Evolutionary conservation across 805 yeast genomes (phyloP), one percentile per base, ranked within the genome.

Genomic region (Myxozyma melibiosi): DNA sequence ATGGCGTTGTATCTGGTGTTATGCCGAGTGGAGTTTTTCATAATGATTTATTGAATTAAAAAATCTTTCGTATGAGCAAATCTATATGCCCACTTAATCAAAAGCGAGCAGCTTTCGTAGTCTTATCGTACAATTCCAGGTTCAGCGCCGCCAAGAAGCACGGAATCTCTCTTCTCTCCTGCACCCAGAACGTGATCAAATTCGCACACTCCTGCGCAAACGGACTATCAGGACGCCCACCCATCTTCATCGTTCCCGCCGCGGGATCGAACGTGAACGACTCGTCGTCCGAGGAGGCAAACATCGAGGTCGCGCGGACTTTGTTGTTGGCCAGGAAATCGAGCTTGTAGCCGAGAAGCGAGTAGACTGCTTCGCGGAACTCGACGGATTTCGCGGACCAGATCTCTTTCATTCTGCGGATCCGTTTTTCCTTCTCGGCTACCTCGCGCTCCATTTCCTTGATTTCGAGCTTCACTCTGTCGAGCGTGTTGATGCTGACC

Each of bases 61-160:
- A n/a, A 7, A 5, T 24, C 20, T 3, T 24, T 39, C 24, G 9
- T 7, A 7, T 22, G 2, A 22, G 16, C 24, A 24, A 4, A 27
- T 8, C 9, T 8, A 11, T n/a, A 37, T 18, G n/a, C 20, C 9
- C n/a, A 37, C 11, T 22, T 7, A 24, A 18, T 24, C 28, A 53
- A 28, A 53, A 53, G 18, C 56, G 38, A 5, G 63, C 63, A 14
- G 64, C 63, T 30, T 59, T 64, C 14, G 67, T 65, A 14, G 66
- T 68, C 58, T 70, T 68, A 49, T 85, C 86, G 72, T 81, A 84
- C 14, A 89, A 69, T 67, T 81, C 85, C 52, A 90, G 73, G 41
- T 83, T 87, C 59, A 90, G 72, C 0, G 91, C 89, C 56, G 91
- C 84, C 53, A 90, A 73, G 63, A 90, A 85, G 62, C 95, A 86